Evolutionary conservation across 75 land plant genomes (phyloP).

Genomic region (Azolla pinnata): DNA sequence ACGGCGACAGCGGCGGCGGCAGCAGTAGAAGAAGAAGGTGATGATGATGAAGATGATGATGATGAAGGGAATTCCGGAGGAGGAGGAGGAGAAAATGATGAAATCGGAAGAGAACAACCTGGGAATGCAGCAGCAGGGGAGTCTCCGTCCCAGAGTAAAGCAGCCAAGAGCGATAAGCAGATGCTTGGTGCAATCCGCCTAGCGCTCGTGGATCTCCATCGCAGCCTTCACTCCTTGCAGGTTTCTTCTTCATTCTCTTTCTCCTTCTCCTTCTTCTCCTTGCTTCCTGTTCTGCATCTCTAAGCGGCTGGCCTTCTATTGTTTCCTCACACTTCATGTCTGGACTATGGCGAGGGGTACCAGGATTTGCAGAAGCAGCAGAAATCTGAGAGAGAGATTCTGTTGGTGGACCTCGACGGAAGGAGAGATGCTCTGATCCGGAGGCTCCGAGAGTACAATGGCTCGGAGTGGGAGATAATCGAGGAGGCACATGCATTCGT

Average conservation of each 20-base stretch:
- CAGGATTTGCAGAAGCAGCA: conserved; percentile 81
- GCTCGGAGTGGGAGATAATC: conserved; percentile 64
- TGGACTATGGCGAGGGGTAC: neutral
- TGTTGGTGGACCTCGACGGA: conserved; percentile 63
- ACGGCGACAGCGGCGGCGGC: neutral
- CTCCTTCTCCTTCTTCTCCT: neutral
- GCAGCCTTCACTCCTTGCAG: conserved; percentile 36
- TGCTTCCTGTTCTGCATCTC: neutral
- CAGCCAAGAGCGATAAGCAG: conserved; percentile 21
- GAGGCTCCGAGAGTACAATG: conserved; percentile 62
- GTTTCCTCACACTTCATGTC: neutral
- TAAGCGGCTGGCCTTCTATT: neutral
- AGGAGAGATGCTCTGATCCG: conserved; percentile 55
- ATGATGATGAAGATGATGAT: neutral
- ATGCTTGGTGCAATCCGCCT: conserved; percentile 32
- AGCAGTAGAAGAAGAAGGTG: neutral
- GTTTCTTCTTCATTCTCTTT: conserved; percentile 7
- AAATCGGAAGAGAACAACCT: too few relatives aligned
- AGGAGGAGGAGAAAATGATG: too few relatives aligned
- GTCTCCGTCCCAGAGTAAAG: neutral
- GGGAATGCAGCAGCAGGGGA: neutral
- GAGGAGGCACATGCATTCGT: conserved; percentile 87
- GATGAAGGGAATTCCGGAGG: neutral
- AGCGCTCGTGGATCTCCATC: conserved; percentile 29
- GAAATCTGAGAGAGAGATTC: conserved; percentile 49